Percentiles rank a stretch among this genome's conserved stretches.
Evolutionary conservation across 2,329 filamentous ascomycete genomes (phyloP).

Genomic region (Metarhizium rileyi): DNA sequence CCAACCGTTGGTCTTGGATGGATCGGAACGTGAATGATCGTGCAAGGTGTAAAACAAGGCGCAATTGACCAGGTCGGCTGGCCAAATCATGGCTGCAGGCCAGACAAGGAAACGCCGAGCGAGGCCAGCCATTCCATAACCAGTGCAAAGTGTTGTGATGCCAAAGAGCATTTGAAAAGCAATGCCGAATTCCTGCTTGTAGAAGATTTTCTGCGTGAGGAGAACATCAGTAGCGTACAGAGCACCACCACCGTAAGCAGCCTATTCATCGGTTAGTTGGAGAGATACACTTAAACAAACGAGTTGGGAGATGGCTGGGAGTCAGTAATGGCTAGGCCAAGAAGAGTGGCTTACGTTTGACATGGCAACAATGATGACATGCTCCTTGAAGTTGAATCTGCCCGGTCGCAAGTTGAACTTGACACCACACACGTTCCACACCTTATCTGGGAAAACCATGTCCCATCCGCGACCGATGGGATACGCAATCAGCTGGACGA

Average conservation of each 20-base stretch:
- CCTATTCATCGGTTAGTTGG: slow-evolving; percentile 20
- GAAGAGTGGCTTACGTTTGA: slow-evolving; percentile 42
- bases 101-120: slow-evolving; percentile 42
- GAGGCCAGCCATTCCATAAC: slow-evolving; percentile 47
- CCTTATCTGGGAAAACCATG: slow-evolving; percentile 41
- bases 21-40: slow-evolving; percentile 35
- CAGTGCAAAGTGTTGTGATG: slow-evolving; percentile 45
- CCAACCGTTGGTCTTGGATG: slow-evolving; percentile 49
- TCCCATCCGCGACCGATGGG: slow-evolving; percentile 48
- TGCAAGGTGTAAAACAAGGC: slow-evolving; percentile 40
- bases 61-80: slow-evolving; percentile 42
- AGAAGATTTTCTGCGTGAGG: slow-evolving; percentile 44
- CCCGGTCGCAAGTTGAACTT: slow-evolving; percentile 48
- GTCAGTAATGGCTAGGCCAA: neutral
- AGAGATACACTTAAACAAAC: neutral
- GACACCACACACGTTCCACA: slow-evolving; percentile 40
- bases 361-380: slow-evolving; percentile 54
- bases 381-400: slow-evolving; percentile 53
- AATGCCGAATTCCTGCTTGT: slow-evolving; percentile 44
- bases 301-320: neutral
- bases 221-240: slow-evolving; percentile 46
- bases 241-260: slow-evolving; percentile 46
- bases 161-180: slow-evolving; percentile 45
- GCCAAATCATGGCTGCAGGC: slow-evolving; percentile 50
- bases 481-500: slow-evolving; percentile 53